Evolutionary conservation across 2,329 filamentous ascomycete species (phyloP).

Genomic region (Colletotrichum camelliae): DNA sequence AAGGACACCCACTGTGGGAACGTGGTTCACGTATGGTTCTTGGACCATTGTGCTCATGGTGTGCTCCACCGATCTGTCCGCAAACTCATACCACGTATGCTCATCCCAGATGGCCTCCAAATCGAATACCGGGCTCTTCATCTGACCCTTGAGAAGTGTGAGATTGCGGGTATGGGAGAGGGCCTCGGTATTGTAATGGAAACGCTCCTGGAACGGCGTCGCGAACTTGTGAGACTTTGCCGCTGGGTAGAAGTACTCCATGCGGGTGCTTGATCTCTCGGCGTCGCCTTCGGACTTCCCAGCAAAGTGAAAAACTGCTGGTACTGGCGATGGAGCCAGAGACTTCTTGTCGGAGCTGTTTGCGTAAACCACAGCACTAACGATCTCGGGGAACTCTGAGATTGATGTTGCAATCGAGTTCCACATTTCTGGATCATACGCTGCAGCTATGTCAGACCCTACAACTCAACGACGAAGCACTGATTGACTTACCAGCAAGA

Average conservation of each 20-base stretch:
- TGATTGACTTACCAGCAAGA: neutral
- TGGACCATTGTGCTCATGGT: slow-evolving; percentile 83
- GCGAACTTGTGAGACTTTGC: slow-evolving; percentile 43
- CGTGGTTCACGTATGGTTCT: slow-evolving; percentile 80
- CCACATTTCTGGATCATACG: neutral
- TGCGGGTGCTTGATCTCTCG: neutral
- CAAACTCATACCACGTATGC: slow-evolving; percentile 76
- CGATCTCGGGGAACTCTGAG: neutral
- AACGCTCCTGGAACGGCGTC: slow-evolving; percentile 54
- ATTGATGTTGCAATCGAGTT: neutral
- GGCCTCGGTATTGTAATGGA: slow-evolving; percentile 57
- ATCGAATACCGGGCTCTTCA: slow-evolving; percentile 72
- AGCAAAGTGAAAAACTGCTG: slow-evolving; percentile 18
- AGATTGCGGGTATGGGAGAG: slow-evolving; percentile 71
- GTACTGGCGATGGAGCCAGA: neutral
- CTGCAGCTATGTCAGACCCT: neutral
- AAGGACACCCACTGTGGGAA: slow-evolving; percentile 57
- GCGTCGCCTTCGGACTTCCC: slow-evolving; percentile 18
- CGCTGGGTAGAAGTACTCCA: slow-evolving; percentile 46
- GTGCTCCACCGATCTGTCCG: slow-evolving; percentile 68
- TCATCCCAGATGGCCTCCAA: slow-evolving; percentile 81
- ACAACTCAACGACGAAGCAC: neutral
- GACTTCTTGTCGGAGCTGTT: neutral
- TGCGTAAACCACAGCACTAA: neutral
- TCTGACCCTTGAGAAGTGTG: slow-evolving; percentile 65